Evolutionary conservation across 345 rosid species (phyloP), one percentile per base, ranked within the genome.

Genomic region (Citrus inodora): DNA sequence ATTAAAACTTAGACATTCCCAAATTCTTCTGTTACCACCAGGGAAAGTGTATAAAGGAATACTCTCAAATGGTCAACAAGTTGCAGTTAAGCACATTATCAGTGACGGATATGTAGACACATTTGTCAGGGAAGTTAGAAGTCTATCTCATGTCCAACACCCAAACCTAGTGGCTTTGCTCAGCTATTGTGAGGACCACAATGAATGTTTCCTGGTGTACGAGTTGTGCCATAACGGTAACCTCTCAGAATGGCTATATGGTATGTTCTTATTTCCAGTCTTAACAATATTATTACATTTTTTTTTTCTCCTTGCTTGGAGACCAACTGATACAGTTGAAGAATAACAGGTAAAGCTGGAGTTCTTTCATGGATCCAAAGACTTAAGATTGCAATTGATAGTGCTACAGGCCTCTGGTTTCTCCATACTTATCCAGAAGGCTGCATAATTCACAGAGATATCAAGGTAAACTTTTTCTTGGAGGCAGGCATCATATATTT

Each of bases 1-100:
- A 24, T 27, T 28, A 17, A 27, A 16, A 30, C 25, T 65, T 7
- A 6, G 42, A 32, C 14, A 58, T 48, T 65, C 74, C 76, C 51
- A 70, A 67, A 64, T 77, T 72, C 7, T 75, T 61, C 58, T 38
- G 16, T 24, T 59, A 27, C 14, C 58, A 65, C 22, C 85, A 89
- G 92, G 94, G 48, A 91, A 88, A 78, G 94, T 89, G 51, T 91
- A 88, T 70, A 89, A 76, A 82, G 91, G 94, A 28, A 13, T 78
- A 10, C 83, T 89, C 51, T 80, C 85, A 56, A 82, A 83, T 38
- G 91, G 91, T 32, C 74, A 80, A 71, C 80, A 59, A 1, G 85
- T 88, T 4, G 94, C 94, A 0, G 82, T 91, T 64, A 89, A 89
- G 86, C 92, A 85, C 85, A 88, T 90, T 64, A 78, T 84, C 74